Evolutionary conservation across 2,329 filamentous ascomycete species (phyloP).

Genomic region (Penicillium sp.): DNA sequence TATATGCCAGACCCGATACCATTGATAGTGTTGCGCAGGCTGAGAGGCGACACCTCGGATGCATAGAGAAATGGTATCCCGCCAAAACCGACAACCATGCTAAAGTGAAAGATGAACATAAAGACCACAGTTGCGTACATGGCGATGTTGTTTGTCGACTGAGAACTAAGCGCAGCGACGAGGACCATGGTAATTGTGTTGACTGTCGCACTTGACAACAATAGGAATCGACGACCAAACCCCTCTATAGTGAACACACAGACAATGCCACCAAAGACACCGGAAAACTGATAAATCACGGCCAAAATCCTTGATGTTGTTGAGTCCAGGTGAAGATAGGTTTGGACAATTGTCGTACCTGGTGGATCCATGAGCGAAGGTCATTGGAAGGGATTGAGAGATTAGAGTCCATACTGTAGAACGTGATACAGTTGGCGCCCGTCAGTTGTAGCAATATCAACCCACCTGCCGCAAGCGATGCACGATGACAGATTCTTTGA

Average conservation of each 20-base stretch:
- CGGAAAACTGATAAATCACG: conserved; percentile 13
- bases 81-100: conserved; percentile 59
- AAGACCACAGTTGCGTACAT: conserved; percentile 49
- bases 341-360: conserved; percentile 20
- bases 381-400: neutral
- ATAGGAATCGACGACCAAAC: conserved; percentile 14
- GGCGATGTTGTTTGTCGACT: conserved; percentile 8
- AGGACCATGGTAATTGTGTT: conserved; percentile 15
- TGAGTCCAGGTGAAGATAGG: conserved; percentile 10
- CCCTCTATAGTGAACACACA: conserved; percentile 18
- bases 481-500: conserved; percentile 16
- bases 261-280: conserved; percentile 11
- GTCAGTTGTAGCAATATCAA: conserved; percentile 16
- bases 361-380: neutral
- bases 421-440: conserved; percentile 14
- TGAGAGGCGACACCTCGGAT: conserved; percentile 53
- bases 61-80: conserved; percentile 62
- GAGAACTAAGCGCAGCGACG: conserved; percentile 15
- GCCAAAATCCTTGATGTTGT: conserved; percentile 13
- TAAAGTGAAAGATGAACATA: conserved; percentile 60
- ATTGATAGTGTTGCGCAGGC: conserved; percentile 50
- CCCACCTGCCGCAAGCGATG: conserved; percentile 8
- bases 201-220: conserved; percentile 8
- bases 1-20: conserved; percentile 52
- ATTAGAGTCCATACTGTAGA: conserved; percentile 14